Base-by-base conservation (phyloP, 2,329 filamentous ascomycete genomes). In the Fusarium sp. region DNA sequence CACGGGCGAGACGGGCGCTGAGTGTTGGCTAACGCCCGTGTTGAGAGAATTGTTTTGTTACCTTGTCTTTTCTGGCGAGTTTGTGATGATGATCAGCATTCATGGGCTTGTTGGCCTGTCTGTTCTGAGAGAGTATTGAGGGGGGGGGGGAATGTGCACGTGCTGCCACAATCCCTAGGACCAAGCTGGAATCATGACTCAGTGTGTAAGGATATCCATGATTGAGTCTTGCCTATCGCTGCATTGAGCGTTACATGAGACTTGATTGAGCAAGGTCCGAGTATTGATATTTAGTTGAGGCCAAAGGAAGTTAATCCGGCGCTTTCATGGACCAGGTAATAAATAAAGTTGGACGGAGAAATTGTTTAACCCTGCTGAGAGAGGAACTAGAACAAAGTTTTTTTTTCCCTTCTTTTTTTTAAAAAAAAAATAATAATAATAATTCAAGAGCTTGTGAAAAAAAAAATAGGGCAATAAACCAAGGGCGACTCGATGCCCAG, bases 71-170 rank as follows among this genome's bases (percentile, higher is more conserved):
- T 51, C 29, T 49, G 37, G 31, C 51, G 43, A 57, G 37, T 37
- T 39, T 42, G 29, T 47, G 19, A 49, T 65, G 33, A 29, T 43
- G 61, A 64, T 61, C 50, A n/a, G n/a, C 61, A 49, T 52, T 25
- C 23, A 25, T 25, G 4, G 23, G 23, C 27, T 29, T 35, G 44
- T 29, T 35, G 44, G 47, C 32, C 4, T 25, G 23, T 25, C 23
- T 8, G 23, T 8, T 8, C 23, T 25, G 38, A 27, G 39, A 17
- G 33, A 57, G 45, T 25, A 15, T 15, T 19, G 35, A 43, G 17
- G 39, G 32, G 14, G 57, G 17, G 39, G 32, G 14, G 57, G 4
- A 14, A 57, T 42, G 38, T 45, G 58, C 58, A 57, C 43, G 43
- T 49, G 53, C 37, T 41, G 29, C 15, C 23, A 21, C 9, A 11